Evolutionary conservation across 306 rosid genomes (phyloP).

Genomic region (Inga oerstediana): DNA sequence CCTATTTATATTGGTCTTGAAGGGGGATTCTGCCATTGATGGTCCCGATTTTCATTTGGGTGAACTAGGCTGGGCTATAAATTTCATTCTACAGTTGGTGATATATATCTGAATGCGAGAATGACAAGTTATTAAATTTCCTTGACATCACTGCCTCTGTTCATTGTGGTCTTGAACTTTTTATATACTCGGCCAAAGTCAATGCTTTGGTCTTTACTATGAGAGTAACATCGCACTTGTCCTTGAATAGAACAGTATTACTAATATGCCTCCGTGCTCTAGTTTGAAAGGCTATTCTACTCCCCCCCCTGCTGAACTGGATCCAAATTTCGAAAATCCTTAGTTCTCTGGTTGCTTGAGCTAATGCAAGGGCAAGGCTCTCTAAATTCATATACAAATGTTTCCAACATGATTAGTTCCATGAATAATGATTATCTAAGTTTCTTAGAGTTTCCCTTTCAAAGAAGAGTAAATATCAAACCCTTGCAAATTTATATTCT

Average conservation of each 20-base stretch:
- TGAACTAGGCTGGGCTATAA: neutral
- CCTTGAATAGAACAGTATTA: neutral
- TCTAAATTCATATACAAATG: neutral
- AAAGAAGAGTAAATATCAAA: neutral
- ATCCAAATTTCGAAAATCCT: neutral
- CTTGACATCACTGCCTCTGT: neutral
- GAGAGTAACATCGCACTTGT: neutral
- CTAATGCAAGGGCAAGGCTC: neutral
- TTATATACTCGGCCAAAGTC: neutral
- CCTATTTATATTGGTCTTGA: neutral
- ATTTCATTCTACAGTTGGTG: neutral
- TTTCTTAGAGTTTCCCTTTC: neutral
- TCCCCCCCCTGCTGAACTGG: neutral
- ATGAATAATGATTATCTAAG: neutral
- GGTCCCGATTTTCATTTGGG: neutral
- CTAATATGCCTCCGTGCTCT: neutral
- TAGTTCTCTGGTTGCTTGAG: neutral
- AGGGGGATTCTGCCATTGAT: neutral
- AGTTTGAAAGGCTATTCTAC: neutral
- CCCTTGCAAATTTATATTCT: neutral
- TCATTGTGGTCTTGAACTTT: neutral
- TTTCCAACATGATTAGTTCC: neutral
- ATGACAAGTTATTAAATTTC: neutral
- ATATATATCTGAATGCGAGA: neutral
- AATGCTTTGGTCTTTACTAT: neutral